phyloP scores from a whole-genome alignment of 768 basidiomycete species.

The Termitomyces sp. region DNA sequence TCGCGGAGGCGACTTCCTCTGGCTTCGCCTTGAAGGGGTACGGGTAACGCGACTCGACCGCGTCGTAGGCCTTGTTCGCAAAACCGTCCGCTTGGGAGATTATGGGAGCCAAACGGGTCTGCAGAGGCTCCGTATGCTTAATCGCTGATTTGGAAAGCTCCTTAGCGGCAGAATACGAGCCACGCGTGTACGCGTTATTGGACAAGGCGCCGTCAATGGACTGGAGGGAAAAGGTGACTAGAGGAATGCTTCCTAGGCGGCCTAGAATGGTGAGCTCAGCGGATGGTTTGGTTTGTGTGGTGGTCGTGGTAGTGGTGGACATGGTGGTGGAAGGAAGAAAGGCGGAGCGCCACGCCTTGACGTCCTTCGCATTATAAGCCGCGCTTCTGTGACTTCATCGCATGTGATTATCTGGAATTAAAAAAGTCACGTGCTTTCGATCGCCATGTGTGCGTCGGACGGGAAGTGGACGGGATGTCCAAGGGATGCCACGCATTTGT shows the following conservation, averaged over 20 bases:
- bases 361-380: conserved; percentile 1
- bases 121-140: conserved; percentile 60
- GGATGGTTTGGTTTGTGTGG: conserved; percentile 20
- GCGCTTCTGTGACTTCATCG: conserved; percentile 4
- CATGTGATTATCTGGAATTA: conserved; percentile 3
- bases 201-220: conserved; percentile 57
- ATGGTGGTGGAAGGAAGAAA: conserved; percentile 11
- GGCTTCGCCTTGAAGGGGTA: conserved; percentile 72
- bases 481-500: neutral
- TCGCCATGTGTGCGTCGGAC: neutral
- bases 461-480: neutral
- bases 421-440: neutral
- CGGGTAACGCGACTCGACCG: conserved; percentile 67
- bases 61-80: conserved; percentile 74
- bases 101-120: conserved; percentile 59
- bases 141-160: conserved; percentile 54
- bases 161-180: conserved; percentile 63
- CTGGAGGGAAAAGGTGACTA: conserved; percentile 60
- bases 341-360: conserved; percentile 11
- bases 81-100: conserved; percentile 57
- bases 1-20: conserved; percentile 59
- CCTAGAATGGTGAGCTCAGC: conserved; percentile 59
- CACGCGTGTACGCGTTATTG: conserved; percentile 55
- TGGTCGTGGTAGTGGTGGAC: conserved; percentile 20
- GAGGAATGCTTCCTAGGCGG: conserved; percentile 69